phyloP scores from a whole-genome alignment of 768 basidiomycete species.

The Polyporus arcularius region DNA sequence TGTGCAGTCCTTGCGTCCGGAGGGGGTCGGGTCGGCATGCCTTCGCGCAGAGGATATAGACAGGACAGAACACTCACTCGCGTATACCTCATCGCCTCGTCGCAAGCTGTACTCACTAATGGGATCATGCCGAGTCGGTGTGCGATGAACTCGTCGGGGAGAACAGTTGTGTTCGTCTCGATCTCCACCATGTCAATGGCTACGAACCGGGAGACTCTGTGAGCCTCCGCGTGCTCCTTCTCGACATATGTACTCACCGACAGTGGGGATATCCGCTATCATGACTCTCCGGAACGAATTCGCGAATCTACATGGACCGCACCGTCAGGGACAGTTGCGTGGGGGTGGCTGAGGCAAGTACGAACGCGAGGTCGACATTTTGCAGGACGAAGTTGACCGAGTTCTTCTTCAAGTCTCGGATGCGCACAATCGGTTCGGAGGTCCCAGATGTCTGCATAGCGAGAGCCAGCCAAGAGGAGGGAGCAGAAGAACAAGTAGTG shows the following conservation, averaged over 20 bases:
- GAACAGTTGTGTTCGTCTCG: conserved; percentile 84
- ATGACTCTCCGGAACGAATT: conserved; percentile 93
- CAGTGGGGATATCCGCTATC: conserved; percentile 95
- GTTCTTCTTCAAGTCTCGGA: conserved; percentile 83
- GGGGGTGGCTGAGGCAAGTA: conserved; percentile 6
- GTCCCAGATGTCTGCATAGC: conserved; percentile 18
- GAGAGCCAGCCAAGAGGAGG: neutral
- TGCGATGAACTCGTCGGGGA: conserved; percentile 97
- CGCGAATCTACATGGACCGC: conserved; percentile 62
- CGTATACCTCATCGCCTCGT: conserved; percentile 82
- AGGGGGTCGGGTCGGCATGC: neutral
- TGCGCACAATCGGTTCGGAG: conserved; percentile 70
- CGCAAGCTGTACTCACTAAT: conserved; percentile 82
- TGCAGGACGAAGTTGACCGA: conserved; percentile 89
- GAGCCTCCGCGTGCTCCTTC: neutral
- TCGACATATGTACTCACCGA: conserved; percentile 61
- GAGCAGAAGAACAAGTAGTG: neutral
- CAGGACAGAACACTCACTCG: conserved; percentile 46
- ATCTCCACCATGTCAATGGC: conserved; percentile 98
- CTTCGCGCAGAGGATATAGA: neutral
- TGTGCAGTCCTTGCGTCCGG: conserved; percentile 78
- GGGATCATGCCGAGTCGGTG: conserved; percentile 96
- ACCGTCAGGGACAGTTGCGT: neutral
- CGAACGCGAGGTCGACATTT: conserved; percentile 96
- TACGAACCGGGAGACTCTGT: conserved; percentile 30